phyloP scores from a whole-genome alignment of 495 filamentous ascomycete genomes.

The Neurospora hispaniola region DNA sequence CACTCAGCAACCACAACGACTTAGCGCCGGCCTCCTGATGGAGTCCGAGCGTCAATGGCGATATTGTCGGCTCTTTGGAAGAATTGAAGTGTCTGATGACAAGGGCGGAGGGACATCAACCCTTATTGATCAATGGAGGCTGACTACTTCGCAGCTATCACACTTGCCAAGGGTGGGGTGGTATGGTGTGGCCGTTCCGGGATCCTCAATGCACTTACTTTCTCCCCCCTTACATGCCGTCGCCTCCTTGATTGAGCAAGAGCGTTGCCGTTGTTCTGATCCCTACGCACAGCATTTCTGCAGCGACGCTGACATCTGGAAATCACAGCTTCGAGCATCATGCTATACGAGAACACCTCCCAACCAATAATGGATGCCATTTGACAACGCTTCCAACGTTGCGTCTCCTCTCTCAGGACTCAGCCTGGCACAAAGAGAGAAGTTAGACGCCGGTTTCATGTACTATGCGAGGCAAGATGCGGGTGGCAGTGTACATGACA shows the following conservation, averaged over 20 bases:
- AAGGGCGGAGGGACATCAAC: not conserved
- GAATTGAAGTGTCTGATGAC: not conserved
- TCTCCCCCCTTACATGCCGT: not conserved
- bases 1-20: not conserved
- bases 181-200: not conserved
- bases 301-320: not conserved
- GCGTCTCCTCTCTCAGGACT: not conserved
- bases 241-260: not conserved
- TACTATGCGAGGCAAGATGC: not conserved
- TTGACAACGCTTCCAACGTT: not conserved
- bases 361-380: not conserved
- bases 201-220: not conserved
- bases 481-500: not conserved
- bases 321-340: not conserved
- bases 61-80: not conserved
- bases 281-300: not conserved
- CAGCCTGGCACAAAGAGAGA: not conserved
- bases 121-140: not conserved
- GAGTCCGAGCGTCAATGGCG: not conserved
- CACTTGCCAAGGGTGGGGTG: not conserved
- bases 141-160: not conserved
- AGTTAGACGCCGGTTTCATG: not conserved
- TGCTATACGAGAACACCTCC: not conserved
- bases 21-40: not conserved
- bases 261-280: not conserved